Evolutionary conservation across 2,329 filamentous ascomycete species (phyloP), one percentile per base, ranked within the genome.

Genomic region (Cercospora brassicicola): DNA sequence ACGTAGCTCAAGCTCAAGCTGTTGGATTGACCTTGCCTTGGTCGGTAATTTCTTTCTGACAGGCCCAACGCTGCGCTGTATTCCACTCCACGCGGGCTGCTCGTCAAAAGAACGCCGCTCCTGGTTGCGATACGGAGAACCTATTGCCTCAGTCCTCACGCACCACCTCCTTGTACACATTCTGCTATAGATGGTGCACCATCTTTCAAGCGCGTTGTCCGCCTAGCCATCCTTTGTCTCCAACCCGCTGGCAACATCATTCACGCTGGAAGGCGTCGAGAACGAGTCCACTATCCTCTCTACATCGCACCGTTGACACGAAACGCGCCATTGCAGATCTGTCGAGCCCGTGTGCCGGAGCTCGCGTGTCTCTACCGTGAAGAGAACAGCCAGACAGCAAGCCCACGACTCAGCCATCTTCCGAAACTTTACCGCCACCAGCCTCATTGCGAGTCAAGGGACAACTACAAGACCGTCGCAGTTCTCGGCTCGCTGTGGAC

Each of bases 61-160:
- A 71, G 67, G 70, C 64, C 65, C 59, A 59, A 67, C 51, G 64
- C 64, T 66, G 70, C 48, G 26, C n/a, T 39, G 62, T n/a, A 57
- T 28, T 56, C 51, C 51, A 39, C 33, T 69, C 31, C 33, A 57
- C 51, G 33, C 33, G 11, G 42, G 53, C 48, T 33, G 28, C 30
- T 63, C 28, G 42, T 48, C 20, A 63, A 31, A 45, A 63, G 18
- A 23, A 53, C 30, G 23, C 48, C 10, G 55, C 48, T 63, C 61
- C 61, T 55, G 61, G 48, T 20, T 63, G 61, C 28, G 23, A 10
- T 55, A 36, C 45, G 45, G 45, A 55, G 61, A 55, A 23, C 61
- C 18, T 11, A 18, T 18, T 26, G 23, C 53, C 45, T 30, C 23
- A 42, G n/a, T 56, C 61, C 15, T 63, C 45, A 51, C 15, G 15